Evolutionary conservation across 2,329 filamentous ascomycete genomes (phyloP).

Genomic region (Coniochaeta sp.): DNA sequence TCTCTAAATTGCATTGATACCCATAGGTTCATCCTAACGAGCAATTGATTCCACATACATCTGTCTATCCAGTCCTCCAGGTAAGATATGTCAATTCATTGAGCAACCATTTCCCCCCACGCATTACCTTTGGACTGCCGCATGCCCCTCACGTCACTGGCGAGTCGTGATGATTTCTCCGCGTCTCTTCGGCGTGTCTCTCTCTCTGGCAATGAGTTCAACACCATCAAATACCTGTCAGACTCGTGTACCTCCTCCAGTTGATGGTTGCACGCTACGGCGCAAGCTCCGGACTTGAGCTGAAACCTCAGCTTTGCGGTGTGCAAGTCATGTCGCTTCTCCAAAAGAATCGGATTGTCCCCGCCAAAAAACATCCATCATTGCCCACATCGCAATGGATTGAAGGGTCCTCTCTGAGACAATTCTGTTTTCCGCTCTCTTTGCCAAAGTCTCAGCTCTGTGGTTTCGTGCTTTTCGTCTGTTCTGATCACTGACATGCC

Average conservation of each 20-base stretch:
- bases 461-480: too few species aligned
- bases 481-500: not conserved
- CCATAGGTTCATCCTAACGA: not conserved
- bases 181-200: not conserved
- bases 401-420: not conserved
- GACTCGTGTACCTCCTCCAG: not conserved
- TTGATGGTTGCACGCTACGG: not conserved
- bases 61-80: not conserved
- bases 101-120: too few species aligned
- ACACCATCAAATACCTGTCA: too few species aligned
- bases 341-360: not conserved
- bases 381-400: not conserved
- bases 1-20: not conserved
- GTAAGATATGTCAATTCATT: not conserved
- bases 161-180: not conserved
- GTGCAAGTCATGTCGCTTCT: not conserved
- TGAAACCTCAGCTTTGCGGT: too few species aligned
- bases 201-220: too few species aligned
- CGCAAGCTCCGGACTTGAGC: not conserved
- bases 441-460: not conserved
- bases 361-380: not conserved
- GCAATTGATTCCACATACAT: not conserved
- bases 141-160: too few species aligned
- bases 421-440: not conserved
- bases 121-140: too few species aligned